Evolutionary conservation across 441 rosid genomes (phyloP), one percentile per base, ranked within the genome.

Genomic region (Cnidoscolus chayamansa): DNA sequence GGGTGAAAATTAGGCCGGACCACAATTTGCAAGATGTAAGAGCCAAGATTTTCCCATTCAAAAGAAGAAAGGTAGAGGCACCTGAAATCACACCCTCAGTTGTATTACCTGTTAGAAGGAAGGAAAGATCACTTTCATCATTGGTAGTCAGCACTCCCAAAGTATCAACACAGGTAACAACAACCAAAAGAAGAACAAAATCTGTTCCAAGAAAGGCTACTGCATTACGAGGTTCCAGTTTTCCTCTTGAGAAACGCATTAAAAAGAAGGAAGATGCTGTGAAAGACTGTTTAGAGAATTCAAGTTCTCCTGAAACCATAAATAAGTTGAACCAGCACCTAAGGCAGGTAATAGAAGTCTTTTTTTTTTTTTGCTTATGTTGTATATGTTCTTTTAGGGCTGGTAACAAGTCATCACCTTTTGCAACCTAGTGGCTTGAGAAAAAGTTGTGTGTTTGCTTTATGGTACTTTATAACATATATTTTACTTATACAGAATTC

Each of bases 11-110:
- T 83, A 90, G 95, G 84, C 86, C 95, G 3, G 95, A 90, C 78
- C 90, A 90, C 87, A 88, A 75, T 82, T 67, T 88, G 82, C 88
- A 90, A 84, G 92, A 88, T 74, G 74, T 90, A 67, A 85, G 95
- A 76, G 82, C 88, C 56, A 90, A 88, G 74, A 83, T 88, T 72
- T 88, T 88, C 76, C 93, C 93, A 58, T 81, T 71, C 37, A 88
- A 82, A 74, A 86, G 89, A 79, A 84, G 84, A 80, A 89, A 86
- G 79, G 67, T 81, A 63, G 77, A 82, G 76, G 87, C 88, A 40
- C 87, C 88, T 67, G 89, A 82, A 79, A 78, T 76, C 67, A 59
- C 81, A 70, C 76, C 81, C 57, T 74, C 86, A 32, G 67, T 81
- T 82, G 61, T 81, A 57, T 78, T 77, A 45, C 92, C 92, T 4